Evolutionary conservation across 306 rosid species (phyloP).

Genomic region (Quillaja saponaria): DNA sequence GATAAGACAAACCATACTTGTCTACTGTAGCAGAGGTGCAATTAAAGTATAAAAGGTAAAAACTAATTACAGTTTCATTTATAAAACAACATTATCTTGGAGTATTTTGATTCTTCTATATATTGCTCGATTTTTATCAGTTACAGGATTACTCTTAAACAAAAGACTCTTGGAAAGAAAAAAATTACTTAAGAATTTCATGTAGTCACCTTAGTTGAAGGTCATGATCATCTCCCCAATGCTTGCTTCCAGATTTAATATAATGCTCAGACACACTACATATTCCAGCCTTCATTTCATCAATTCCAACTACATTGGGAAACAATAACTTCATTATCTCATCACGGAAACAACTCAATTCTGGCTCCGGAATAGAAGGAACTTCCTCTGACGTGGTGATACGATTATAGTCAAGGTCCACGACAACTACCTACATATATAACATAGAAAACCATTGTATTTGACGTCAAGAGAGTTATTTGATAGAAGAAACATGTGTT

Average conservation of each 20-base stretch:
- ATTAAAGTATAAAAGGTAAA: constrained; percentile 12
- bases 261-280: constrained; percentile 53
- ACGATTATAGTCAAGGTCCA: constrained; percentile 87
- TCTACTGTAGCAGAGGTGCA: constrained; percentile 20
- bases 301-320: constrained; percentile 91
- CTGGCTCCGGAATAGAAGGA: constrained; percentile 97
- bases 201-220: constrained; percentile 82
- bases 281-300: constrained; percentile 64
- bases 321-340: constrained; percentile 71
- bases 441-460: constrained; percentile 10
- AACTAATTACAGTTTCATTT: neutral
- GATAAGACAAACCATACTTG: constrained; percentile 24
- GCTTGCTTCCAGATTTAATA: constrained; percentile 62
- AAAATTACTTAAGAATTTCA: constrained; percentile 31
- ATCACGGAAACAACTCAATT: constrained; percentile 67
- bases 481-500: constrained; percentile 4
- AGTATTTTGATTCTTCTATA: neutral
- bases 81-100: neutral
- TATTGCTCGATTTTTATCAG: constrained; percentile 9
- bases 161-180: constrained; percentile 23
- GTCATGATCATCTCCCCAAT: constrained; percentile 95
- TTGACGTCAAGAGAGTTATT: constrained; percentile 25
- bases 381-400: constrained; percentile 90
- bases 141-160: constrained; percentile 13
- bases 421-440: constrained; percentile 80